phyloP scores from a whole-genome alignment of 148 eudicot genomes.

The Amaranthus palmeri region DNA sequence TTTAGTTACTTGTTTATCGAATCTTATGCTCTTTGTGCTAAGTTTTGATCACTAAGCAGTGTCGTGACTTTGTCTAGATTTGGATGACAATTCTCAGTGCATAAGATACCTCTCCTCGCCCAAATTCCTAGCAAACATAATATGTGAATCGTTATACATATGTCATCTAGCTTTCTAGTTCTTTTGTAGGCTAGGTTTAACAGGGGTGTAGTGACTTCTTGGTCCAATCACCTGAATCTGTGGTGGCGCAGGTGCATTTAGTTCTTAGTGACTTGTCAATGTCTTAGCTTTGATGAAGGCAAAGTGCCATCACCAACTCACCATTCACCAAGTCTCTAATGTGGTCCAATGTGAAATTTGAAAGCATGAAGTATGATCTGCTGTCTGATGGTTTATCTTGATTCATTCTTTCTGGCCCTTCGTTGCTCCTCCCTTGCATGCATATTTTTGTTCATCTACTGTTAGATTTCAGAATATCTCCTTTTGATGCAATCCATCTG shows the following conservation, averaged over 20 bases:
- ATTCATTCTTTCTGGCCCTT: neutral
- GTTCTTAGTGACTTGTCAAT: neutral
- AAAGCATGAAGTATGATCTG: neutral
- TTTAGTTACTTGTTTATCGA: too few species aligned
- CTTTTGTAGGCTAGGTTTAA: neutral
- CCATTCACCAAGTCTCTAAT: neutral
- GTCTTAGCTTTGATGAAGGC: neutral
- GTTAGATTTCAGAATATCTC: neutral
- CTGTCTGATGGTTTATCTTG: neutral
- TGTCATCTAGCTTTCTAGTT: neutral
- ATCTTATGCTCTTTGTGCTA: neutral
- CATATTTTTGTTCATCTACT: neutral
- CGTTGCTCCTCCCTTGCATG: neutral
- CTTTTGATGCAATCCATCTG: slow-evolving; percentile 1
- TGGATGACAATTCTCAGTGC: too few species aligned
- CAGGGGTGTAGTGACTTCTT: neutral
- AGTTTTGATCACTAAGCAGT: neutral
- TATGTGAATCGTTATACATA: neutral
- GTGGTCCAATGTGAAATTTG: neutral
- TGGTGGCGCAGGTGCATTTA: neutral
- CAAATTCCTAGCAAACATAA: neutral
- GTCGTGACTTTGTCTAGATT: too few species aligned
- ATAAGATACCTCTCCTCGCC: too few species aligned
- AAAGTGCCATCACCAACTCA: neutral
- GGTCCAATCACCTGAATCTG: neutral